These are phyloP conservation scores for Phaffomyces antillensis DNA, from an alignment of 805 yeast genomes.

Conservation along the genomic window DNA sequence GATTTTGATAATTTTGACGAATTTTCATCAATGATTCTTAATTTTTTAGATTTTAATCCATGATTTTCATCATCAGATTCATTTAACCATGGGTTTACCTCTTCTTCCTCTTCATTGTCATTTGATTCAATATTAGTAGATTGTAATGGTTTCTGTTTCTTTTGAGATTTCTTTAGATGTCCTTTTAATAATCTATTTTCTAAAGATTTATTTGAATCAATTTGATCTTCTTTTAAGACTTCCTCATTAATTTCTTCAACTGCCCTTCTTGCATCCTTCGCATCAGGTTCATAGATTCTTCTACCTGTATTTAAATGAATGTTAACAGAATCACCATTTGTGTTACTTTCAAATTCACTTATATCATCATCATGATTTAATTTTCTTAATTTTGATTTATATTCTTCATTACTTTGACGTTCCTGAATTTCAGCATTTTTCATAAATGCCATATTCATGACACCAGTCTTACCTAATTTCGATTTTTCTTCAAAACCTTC, in stretches of 20 bases:
- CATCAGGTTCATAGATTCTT: slow-evolving; percentile 65
- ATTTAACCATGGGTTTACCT: slow-evolving; percentile 45
- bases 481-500: slow-evolving; percentile 26
- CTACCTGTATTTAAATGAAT: slow-evolving; percentile 64
- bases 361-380: slow-evolving; percentile 41
- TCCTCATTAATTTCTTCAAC: slow-evolving; percentile 30
- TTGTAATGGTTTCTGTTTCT: slow-evolving; percentile 3
- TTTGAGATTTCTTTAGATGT: slow-evolving; percentile 9
- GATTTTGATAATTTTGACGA: slow-evolving; percentile 45
- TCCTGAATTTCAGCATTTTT: slow-evolving; percentile 74
- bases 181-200: slow-evolving; percentile 30
- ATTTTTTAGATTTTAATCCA: slow-evolving; percentile 37
- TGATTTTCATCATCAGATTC: slow-evolving; percentile 22
- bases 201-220: slow-evolving; percentile 44
- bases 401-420: slow-evolving; percentile 49
- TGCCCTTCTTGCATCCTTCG: slow-evolving; percentile 22
- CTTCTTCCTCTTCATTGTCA: slow-evolving; percentile 17
- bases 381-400: slow-evolving; percentile 43
- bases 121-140: slow-evolving; percentile 5
- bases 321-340: slow-evolving; percentile 34
- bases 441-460: slow-evolving; percentile 94
- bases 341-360: slow-evolving; percentile 29
- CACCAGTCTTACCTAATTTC: slow-evolving; percentile 75
- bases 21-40: slow-evolving; percentile 40
- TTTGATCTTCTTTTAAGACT: slow-evolving; percentile 37